phyloP scores from a whole-genome alignment of 2,329 filamentous ascomycete genomes.

The Akanthomyces uredinophilus region DNA sequence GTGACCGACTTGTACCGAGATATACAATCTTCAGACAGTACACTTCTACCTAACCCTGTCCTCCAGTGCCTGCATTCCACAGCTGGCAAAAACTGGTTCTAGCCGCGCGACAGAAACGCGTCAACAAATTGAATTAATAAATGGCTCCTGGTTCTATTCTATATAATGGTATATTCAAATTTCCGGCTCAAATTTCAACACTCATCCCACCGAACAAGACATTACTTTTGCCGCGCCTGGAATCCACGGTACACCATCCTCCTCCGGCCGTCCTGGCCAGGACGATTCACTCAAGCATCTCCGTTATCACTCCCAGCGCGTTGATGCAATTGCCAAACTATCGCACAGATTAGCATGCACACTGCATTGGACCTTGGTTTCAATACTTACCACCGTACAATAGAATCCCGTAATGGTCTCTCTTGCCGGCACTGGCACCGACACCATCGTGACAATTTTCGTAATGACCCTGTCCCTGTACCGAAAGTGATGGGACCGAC shows the following conservation, averaged over 20 bases:
- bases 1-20: no score
- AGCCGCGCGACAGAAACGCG: background rate
- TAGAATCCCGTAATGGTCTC: background rate
- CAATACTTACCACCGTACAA: background rate
- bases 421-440: background rate
- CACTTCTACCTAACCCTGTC: background rate
- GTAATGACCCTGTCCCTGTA: no score
- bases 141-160: background rate
- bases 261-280: background rate
- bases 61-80: background rate
- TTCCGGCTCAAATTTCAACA: no score
- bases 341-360: background rate
- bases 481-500: constrained; percentile 4
- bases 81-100: background rate
- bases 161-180: background rate
- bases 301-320: background rate
- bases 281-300: background rate
- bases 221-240: no score
- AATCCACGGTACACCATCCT: no score
- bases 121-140: background rate
- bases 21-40: no score
- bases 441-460: background rate
- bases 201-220: no score
- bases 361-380: background rate
- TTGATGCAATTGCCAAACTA: background rate